Evolutionary conservation across 2,329 filamentous ascomycete genomes (phyloP).

Genomic region (Beauveria australis): DNA sequence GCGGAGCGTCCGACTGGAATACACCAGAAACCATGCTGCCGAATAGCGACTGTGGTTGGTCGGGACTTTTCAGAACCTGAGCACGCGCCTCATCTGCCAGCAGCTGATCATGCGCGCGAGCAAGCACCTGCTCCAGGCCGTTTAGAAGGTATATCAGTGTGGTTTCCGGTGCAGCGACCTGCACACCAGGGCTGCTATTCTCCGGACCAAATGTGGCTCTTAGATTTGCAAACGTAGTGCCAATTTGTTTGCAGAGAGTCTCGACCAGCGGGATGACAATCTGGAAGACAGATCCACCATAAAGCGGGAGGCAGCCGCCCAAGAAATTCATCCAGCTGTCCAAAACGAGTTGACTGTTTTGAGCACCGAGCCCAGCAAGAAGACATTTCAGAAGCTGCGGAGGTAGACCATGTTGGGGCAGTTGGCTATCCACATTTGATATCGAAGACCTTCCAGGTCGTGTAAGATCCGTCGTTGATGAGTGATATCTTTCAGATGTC

Average conservation of each 20-base stretch:
- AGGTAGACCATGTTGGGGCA: conserved; percentile 42
- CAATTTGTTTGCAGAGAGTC: conserved; percentile 75
- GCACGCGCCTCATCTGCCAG: conserved; percentile 65
- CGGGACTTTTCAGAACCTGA: conserved; percentile 65
- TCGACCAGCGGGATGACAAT: conserved; percentile 85
- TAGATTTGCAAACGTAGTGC: conserved; percentile 61
- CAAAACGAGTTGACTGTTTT: conserved; percentile 65
- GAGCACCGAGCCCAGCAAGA: conserved; percentile 68
- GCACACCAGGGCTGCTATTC: conserved; percentile 14
- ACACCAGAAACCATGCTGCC: conserved; percentile 91
- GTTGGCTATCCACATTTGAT: conserved; percentile 21
- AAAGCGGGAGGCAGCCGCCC: conserved; percentile 73
- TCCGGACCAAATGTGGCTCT: conserved; percentile 50
- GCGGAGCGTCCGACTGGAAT: conserved; percentile 69
- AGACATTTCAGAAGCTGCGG: conserved; percentile 74
- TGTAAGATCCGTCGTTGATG: conserved; percentile 32
- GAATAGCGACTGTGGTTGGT: conserved; percentile 81
- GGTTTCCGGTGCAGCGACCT: conserved; percentile 48
- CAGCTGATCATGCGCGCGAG: conserved; percentile 76
- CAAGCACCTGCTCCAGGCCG: conserved; percentile 83
- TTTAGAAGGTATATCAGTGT: conserved; percentile 82
- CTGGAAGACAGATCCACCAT: conserved; percentile 78
- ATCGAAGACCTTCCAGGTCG: conserved; percentile 32
- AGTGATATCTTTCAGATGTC: conserved; percentile 37
- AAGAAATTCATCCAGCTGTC: conserved; percentile 91